Evolutionary conservation across 2,329 filamentous ascomycete genomes (phyloP).

Genomic region (Phyllosticta paracitricarpa): DNA sequence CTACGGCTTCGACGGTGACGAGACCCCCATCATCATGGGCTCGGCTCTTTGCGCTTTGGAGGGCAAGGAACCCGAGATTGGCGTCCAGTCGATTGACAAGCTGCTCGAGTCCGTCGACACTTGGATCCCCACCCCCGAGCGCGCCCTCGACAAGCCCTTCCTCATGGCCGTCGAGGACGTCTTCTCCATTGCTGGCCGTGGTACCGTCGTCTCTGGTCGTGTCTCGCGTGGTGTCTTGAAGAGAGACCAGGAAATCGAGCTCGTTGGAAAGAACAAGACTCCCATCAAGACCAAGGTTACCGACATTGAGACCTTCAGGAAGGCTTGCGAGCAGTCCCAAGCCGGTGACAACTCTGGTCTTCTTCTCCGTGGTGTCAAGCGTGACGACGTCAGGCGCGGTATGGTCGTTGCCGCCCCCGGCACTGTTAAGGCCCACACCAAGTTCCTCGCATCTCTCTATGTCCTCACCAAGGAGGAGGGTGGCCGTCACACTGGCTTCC

Average conservation of each 20-base stretch:
- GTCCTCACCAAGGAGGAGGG: slow-evolving; percentile 96
- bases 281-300: slow-evolving; percentile 98
- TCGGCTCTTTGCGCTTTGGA: slow-evolving; percentile 94
- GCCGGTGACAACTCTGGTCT: slow-evolving; percentile 98
- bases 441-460: slow-evolving; percentile 95
- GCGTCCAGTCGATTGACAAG: slow-evolving; percentile 78
- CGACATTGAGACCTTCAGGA: slow-evolving; percentile 99
- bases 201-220: slow-evolving; percentile 92
- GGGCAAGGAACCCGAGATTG: slow-evolving; percentile 76
- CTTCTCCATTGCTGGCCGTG: slow-evolving; percentile 61
- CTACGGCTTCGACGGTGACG: slow-evolving; percentile 96
- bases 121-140: slow-evolving; percentile 93
- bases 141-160: slow-evolving; percentile 96
- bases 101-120: slow-evolving; percentile 80
- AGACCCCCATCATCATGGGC: slow-evolving; percentile 94
- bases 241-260: slow-evolving; percentile 88
- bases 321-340: slow-evolving; percentile 92
- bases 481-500: slow-evolving; percentile 92
- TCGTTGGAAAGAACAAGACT: slow-evolving; percentile 73
- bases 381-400: slow-evolving; percentile 86
- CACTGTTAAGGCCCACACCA: slow-evolving; percentile 72
- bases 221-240: slow-evolving; percentile 93
- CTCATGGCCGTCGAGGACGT: slow-evolving; percentile 86
- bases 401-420: slow-evolving; percentile 89
- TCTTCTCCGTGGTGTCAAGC: slow-evolving; percentile 87